Conservation (phyloP, 768 basidiomycete species). For the Collybiopsis luxurians region DNA sequence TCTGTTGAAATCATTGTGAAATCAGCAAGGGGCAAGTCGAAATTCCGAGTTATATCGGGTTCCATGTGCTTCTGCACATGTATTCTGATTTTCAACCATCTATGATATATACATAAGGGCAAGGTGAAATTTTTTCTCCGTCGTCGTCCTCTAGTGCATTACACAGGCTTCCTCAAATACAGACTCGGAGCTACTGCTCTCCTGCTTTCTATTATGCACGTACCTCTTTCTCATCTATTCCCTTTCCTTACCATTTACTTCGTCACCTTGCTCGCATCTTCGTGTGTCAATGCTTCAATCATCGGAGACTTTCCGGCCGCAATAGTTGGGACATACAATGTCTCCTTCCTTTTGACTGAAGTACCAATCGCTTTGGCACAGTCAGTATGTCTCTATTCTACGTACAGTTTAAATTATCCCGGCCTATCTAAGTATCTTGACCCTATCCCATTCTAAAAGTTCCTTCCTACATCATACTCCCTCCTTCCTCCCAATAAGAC, state of each 20-base stretch:
- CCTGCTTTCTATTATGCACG: not conserved
- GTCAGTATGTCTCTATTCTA: not conserved
- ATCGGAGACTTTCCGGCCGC: not conserved
- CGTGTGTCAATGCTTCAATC: not conserved
- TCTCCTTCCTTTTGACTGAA: not conserved
- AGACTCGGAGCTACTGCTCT: not conserved
- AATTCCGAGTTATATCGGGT: too few species aligned
- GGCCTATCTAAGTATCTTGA: too few species aligned
- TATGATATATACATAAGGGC: too few species aligned
- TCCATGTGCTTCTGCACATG: too few species aligned
- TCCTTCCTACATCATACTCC: not conserved
- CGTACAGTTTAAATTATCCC: not conserved
- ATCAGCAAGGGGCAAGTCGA: too few species aligned
- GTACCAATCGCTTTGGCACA: not conserved
- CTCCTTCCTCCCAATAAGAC: not conserved
- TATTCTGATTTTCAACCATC: too few species aligned
- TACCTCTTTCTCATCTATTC: not conserved
- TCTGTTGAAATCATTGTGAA: too few species aligned
- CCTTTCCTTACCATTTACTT: too few species aligned
- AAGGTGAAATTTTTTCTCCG: too few species aligned
- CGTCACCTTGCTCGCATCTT: too few species aligned
- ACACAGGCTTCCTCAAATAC: not conserved
- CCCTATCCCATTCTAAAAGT: too few species aligned
- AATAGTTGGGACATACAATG: constrained; percentile 5
- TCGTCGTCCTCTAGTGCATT: too few species aligned